Conservation (phyloP, 2,329 filamentous ascomycete genomes). For the Pseudogymnoascus sp. region DNA sequence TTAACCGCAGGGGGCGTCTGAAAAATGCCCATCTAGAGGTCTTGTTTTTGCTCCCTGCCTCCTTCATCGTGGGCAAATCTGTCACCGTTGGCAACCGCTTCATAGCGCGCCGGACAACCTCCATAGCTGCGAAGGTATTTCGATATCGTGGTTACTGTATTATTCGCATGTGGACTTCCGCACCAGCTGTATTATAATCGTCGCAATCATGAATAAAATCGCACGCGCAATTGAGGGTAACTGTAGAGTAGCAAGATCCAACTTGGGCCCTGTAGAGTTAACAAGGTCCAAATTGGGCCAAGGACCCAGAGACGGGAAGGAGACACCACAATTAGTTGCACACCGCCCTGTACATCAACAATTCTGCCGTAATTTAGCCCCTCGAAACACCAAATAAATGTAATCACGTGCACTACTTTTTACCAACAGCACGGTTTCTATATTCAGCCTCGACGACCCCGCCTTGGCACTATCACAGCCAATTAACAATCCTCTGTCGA, state of each 20-base stretch:
- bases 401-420: neutral
- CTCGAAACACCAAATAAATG: neutral
- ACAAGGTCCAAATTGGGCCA: neutral
- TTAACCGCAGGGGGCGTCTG: slow-evolving; percentile 75
- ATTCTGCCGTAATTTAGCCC: slow-evolving; percentile 7
- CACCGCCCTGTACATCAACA: slow-evolving; percentile 5
- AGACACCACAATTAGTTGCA: slow-evolving; percentile 1
- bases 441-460: neutral
- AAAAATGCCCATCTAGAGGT: slow-evolving; percentile 66
- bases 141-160: slow-evolving; percentile 5
- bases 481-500: neutral
- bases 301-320: neutral
- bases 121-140: slow-evolving; percentile 32
- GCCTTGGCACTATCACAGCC: neutral
- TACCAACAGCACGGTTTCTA: neutral
- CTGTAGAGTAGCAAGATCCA: too few relatives aligned
- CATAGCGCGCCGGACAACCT: slow-evolving; percentile 45
- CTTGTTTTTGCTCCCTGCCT: slow-evolving; percentile 34
- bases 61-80: slow-evolving; percentile 38
- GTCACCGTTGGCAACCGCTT: slow-evolving; percentile 43
- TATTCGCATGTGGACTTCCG: neutral
- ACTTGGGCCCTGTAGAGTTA: neutral
- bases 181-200: neutral
- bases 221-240: neutral
- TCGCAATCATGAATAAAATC: neutral